A percentile compares a stretch with the other conserved stretches of the same genome.
Evolutionary conservation across 805 yeast genomes (phyloP).

Genomic region (Yarrowia sp.): DNA sequence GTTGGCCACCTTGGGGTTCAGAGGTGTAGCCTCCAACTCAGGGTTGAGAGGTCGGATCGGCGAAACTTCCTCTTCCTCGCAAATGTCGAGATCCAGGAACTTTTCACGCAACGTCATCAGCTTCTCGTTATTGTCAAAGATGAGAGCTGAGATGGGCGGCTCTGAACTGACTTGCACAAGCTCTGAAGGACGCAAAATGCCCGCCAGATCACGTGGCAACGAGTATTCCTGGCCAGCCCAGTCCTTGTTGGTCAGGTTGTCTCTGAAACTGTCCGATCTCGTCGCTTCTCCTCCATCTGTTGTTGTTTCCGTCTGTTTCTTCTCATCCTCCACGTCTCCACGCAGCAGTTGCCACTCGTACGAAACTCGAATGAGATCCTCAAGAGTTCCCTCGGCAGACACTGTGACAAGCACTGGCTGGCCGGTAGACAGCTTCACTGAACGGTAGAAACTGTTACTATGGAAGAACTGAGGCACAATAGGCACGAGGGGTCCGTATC

Average conservation of each 20-base stretch:
- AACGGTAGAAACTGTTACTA: slow-evolving; percentile 44
- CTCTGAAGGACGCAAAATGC: slow-evolving; percentile 43
- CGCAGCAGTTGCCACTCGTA: slow-evolving; percentile 42
- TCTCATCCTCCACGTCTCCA: slow-evolving; percentile 13
- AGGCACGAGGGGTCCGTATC: slow-evolving; percentile 42
- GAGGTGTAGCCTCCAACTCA: neutral
- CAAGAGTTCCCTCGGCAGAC: slow-evolving; percentile 43
- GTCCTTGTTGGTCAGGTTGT: slow-evolving; percentile 20
- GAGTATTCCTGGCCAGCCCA: slow-evolving; percentile 31
- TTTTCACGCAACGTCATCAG: slow-evolving; percentile 43
- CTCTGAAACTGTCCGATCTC: slow-evolving; percentile 19
- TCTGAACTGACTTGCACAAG: slow-evolving; percentile 41
- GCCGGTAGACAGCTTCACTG: slow-evolving; percentile 38
- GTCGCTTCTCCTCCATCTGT: slow-evolving; percentile 20
- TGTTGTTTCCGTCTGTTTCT: neutral
- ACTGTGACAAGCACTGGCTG: slow-evolving; percentile 44
- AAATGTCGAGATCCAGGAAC: slow-evolving; percentile 31
- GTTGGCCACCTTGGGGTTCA: slow-evolving; percentile 3
- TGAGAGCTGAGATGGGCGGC: slow-evolving; percentile 42
- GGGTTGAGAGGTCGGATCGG: slow-evolving; percentile 24
- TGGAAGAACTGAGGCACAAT: slow-evolving; percentile 43
- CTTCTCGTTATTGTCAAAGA: slow-evolving; percentile 42
- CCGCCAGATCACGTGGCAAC: slow-evolving; percentile 39
- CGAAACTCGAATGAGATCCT: slow-evolving; percentile 44
- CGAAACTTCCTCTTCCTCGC: slow-evolving; percentile 23